Evolutionary conservation across 495 filamentous ascomycete species (phyloP), one percentile per base, ranked within the genome.

Genomic region (Penicillium ucsense): DNA sequence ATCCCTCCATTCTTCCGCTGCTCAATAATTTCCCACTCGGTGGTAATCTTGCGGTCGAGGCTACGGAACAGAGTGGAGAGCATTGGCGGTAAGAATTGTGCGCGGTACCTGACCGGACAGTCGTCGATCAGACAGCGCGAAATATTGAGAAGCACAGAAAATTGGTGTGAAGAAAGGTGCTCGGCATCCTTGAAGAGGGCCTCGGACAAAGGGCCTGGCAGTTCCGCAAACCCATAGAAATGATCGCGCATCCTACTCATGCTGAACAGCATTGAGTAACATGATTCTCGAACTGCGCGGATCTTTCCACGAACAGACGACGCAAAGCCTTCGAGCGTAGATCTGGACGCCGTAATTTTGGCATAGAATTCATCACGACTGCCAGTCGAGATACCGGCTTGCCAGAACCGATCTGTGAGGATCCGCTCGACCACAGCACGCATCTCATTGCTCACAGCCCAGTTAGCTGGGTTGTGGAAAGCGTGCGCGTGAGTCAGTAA

Each of bases 311-410:
- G 81, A 41, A 97, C 86, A 0, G 88, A 86, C 1, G 94, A 97
- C 6, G 90, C 94, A 45, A 97, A 84, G 0, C 92, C 92, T 66
- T 99, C 92, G 35, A 95, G 75, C 0, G 89, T 94, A 39, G 77
- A 75, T 66, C 88, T 92, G 34, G 94, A 96, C 28, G 84, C 82
- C 7, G 84, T 82, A 31, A 99, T 89, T 37, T 84, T 78, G 37
- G 92, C 87, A 64, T 95, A 97, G 59, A 99, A 99, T 33, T 95
- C 89, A 44, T 97, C 92, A 55, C 89, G 85, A 54, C 85, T 96
- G 29, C 94, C 92, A 52, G 78, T 85, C 0, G 92, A 96, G 36
- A 99, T 99, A 10, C 92, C 92, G 10, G 91, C 86, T 76, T 99
- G 92, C 92, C 92, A 99, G 59, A 99, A 97, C 28, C 92, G 84